Percentiles rank a stretch among this genome's conserved stretches.
Evolutionary conservation across 305 asterid genomes (phyloP).

Genomic region (Rubia peregrina): DNA sequence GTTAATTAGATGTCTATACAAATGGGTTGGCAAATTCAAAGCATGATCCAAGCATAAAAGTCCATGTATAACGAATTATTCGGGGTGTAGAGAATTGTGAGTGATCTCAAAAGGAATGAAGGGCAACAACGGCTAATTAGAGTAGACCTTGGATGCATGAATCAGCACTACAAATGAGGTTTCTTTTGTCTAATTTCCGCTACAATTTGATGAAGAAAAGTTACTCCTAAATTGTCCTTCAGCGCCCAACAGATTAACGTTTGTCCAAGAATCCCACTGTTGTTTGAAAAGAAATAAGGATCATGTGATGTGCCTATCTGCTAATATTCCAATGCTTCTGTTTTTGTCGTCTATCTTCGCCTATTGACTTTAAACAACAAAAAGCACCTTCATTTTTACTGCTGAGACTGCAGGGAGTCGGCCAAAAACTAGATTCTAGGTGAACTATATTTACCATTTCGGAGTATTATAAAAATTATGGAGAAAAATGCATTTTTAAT

Average conservation of each 20-base stretch:
- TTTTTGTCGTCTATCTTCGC: conserved; percentile 44
- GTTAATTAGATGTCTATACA: no score
- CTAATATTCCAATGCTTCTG: conserved; percentile 22
- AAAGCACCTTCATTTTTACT: conserved; percentile 21
- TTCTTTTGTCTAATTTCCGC: conserved; percentile 40
- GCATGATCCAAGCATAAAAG: conserved; percentile 18
- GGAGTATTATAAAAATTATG: no score
- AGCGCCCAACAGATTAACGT: conserved; percentile 50
- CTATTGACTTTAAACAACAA: conserved; percentile 23
- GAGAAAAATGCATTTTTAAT: no score
- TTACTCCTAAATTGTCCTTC: conserved; percentile 54
- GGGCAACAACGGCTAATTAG: conserved; percentile 37
- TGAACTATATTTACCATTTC: not conserved
- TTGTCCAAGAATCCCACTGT: conserved; percentile 62
- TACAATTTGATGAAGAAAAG: conserved; percentile 3
- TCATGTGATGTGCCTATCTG: conserved; percentile 17
- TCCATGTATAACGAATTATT: conserved; percentile 24
- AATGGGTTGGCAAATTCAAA: not conserved
- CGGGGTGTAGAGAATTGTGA: not conserved
- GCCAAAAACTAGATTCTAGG: not conserved
- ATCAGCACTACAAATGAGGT: conserved; percentile 49
- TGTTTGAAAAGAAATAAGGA: conserved; percentile 15
- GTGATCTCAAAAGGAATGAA: conserved; percentile 56
- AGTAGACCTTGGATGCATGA: conserved; percentile 69
- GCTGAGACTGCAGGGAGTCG: not conserved